Conservation (phyloP, 2,329 filamentous ascomycete genomes). For the Endocalyx cinctus region DNA sequence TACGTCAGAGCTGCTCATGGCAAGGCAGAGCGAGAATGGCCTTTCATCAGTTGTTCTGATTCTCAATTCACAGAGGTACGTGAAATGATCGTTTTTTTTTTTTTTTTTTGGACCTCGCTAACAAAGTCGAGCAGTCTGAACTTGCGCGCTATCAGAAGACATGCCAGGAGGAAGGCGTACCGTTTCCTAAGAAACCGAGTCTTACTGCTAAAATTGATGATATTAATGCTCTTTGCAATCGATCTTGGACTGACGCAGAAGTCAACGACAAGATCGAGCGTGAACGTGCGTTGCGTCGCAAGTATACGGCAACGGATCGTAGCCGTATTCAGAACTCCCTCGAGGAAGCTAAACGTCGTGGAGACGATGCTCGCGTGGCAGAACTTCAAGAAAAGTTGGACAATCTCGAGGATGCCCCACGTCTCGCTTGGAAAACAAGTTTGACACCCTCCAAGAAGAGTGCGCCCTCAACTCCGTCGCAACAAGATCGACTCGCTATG, state of each 20-base stretch:
- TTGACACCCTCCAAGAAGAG: constrained; percentile 52
- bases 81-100: constrained; percentile 1
- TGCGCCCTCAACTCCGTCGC: constrained; percentile 45
- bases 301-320: constrained; percentile 63
- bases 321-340: constrained; percentile 61
- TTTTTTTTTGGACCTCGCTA: not conserved
- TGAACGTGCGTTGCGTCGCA: constrained; percentile 62
- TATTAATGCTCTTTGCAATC: constrained; percentile 74
- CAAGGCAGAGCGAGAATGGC: constrained; percentile 77
- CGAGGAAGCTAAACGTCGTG: constrained; percentile 59
- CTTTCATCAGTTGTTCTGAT: constrained; percentile 88
- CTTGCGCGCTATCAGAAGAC: constrained; percentile 76
- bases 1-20: constrained; percentile 81
- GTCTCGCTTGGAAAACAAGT: constrained; percentile 68
- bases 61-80: constrained; percentile 74
- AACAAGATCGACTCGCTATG: constrained; percentile 78
- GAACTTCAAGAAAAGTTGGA: constrained; percentile 58
- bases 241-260: constrained; percentile 77
- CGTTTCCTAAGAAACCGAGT: constrained; percentile 67
- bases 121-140: constrained; percentile 53
- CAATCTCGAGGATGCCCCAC: constrained; percentile 60
- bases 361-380: constrained; percentile 54
- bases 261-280: constrained; percentile 74
- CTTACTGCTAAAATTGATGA: constrained; percentile 71
- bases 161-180: constrained; percentile 66